A percentile compares a stretch with the other conserved stretches of the same genome.
Evolutionary conservation across 164 flowering plant genomes (phyloP).

Genomic region (Nymphaea colorata): DNA sequence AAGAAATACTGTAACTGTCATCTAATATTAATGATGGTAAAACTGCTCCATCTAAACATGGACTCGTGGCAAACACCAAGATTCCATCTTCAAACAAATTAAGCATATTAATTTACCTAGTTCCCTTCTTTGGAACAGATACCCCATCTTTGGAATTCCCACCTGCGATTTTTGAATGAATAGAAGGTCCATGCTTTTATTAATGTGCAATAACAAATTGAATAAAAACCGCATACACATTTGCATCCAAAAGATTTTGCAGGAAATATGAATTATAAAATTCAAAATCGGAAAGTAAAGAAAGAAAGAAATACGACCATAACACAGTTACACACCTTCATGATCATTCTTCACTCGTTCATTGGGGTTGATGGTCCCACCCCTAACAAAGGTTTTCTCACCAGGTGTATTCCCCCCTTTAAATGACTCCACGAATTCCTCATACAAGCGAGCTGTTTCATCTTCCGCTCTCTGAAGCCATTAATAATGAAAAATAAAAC

Average conservation of each 20-base stretch:
- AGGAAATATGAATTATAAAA: constrained; percentile 10
- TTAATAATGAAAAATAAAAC: background rate
- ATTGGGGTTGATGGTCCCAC: constrained; percentile 83
- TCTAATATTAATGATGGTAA: background rate
- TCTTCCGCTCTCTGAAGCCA: constrained; percentile 80
- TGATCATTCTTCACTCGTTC: constrained; percentile 57
- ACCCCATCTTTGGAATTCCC: constrained; percentile 99
- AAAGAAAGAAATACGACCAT: background rate
- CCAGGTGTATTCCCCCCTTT: constrained; percentile 78
- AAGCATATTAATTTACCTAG: constrained; percentile 95
- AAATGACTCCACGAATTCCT: constrained; percentile 89
- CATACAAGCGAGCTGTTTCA: constrained; percentile 90
- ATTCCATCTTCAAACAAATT: constrained; percentile 34
- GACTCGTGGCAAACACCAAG: constrained; percentile 18
- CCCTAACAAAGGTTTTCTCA: constrained; percentile 87
- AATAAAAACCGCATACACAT: constrained; percentile 24
- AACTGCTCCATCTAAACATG: constrained; percentile 1
- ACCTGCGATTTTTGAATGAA: constrained; percentile 99
- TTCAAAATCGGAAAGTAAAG: background rate
- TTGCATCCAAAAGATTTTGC: constrained; percentile 22
- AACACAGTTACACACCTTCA: constrained; percentile 50
- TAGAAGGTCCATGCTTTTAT: constrained; percentile 90
- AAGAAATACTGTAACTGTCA: background rate
- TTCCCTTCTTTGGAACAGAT: constrained; percentile 99
- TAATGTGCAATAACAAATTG: constrained; percentile 50